A percentile compares a stretch with the other conserved stretches of the same genome.
phyloP scores from a whole-genome alignment of 768 basidiomycete genomes.

The Suillus subalutaceus region DNA sequence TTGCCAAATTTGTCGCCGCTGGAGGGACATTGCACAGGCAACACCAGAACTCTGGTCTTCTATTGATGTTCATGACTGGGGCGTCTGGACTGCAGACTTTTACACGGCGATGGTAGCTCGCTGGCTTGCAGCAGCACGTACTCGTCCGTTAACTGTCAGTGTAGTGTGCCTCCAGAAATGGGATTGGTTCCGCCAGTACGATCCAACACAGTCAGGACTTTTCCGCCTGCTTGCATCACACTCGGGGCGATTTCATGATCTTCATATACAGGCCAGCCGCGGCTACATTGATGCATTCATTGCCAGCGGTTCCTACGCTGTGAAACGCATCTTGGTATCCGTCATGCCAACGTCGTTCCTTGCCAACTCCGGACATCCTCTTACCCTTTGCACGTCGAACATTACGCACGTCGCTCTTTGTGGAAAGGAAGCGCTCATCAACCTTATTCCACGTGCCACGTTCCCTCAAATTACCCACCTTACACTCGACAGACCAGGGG shows the following conservation, averaged over 20 bases:
- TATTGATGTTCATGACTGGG: constrained; percentile 30
- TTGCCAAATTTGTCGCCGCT: constrained; percentile 35
- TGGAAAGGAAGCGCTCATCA: constrained; percentile 16
- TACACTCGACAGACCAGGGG: constrained; percentile 19
- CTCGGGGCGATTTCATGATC: constrained; percentile 19
- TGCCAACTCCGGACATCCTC: not conserved
- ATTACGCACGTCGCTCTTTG: constrained; percentile 20
- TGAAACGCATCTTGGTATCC: constrained; percentile 23
- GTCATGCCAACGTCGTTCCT: constrained; percentile 18
- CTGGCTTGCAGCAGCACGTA: constrained; percentile 25
- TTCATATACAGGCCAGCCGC: constrained; percentile 21
- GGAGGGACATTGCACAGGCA: constrained; percentile 30
- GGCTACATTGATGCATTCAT: constrained; percentile 27
- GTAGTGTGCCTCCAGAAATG: constrained; percentile 9
- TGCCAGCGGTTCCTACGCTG: constrained; percentile 12
- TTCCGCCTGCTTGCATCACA: constrained; percentile 27
- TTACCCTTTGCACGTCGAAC: constrained; percentile 18
- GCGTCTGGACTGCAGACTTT: constrained; percentile 30
- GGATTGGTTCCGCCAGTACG: constrained; percentile 1
- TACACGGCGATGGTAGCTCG: constrained; percentile 27
- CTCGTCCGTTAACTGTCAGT: constrained; percentile 28
- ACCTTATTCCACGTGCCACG: constrained; percentile 21
- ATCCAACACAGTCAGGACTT: constrained; percentile 18
- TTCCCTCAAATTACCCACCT: constrained; percentile 27
- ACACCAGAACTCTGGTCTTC: constrained; percentile 37